Evolutionary conservation across 768 basidiomycete genomes (phyloP), one percentile per base, ranked within the genome.

Genomic region (Ramaria sp.): DNA sequence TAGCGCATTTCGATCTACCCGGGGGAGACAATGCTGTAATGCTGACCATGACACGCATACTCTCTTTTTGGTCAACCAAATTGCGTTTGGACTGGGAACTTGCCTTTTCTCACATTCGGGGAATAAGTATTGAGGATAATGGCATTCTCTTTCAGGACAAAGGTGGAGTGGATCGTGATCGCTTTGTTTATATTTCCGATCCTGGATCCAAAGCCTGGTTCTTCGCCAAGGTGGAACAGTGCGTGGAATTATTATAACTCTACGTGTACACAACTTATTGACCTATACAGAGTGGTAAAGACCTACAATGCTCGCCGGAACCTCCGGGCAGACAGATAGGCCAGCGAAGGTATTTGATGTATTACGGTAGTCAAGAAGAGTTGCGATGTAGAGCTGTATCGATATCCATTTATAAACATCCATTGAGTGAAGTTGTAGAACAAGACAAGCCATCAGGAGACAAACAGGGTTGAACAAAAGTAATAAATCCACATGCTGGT

Each of bases 41-140:
- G 38, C 71, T 98, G 61, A 97, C 94, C 10, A 80, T 83, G 38
- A 78, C 81, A 4, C 78, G 85, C 47, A 79, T 97, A 37, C 68
- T 97, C 30, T 84, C 86, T 11, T 91, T 97, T 68, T 85, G 85
- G 79, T 86, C 91, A 11, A 86, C 80, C 67, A 90, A 80, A 66
- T 78, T 98, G 38, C 81, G 81, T 34, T 79, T 95, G 4, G 84
- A 88, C 42, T 99, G 94, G 95, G 92, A 97, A 61, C 73, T 97
- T 13, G 85, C 92, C 0, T 83, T 98, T 67, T 81, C 80, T 19
- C 84, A 90, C 62, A 81, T 97, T 3, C 84, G 89, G 68, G 90
- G 89, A 17, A 82, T 98, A 46, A 87, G 84, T 3, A 83, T 91
- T 27, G 94, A 97, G 66, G 86, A 93, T 64, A 90, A 83, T 15